These are phyloP conservation scores for Byssochlamys sp. DNA, from an alignment of 2,329 filamentous ascomycete species.

Conservation along the genomic window DNA sequence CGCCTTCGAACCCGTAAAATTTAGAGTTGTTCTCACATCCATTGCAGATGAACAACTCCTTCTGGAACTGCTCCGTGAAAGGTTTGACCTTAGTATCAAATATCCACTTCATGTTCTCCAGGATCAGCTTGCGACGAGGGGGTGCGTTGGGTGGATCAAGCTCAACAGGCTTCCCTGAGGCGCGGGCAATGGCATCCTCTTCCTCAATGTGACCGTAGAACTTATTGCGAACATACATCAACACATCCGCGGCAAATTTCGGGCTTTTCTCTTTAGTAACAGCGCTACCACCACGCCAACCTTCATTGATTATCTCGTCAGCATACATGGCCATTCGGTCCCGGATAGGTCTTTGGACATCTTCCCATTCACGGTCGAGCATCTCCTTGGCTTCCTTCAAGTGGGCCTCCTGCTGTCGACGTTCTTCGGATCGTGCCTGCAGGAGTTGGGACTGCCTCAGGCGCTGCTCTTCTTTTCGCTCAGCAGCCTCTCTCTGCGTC, in stretches of 20 bases:
- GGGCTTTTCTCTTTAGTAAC: slow-evolving; percentile 55
- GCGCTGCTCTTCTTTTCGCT: slow-evolving; percentile 44
- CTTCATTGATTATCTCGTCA: slow-evolving; percentile 57
- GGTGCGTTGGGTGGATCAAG: slow-evolving; percentile 45
- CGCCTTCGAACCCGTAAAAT: slow-evolving; percentile 65
- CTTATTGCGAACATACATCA: slow-evolving; percentile 56
- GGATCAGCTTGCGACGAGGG: slow-evolving; percentile 54
- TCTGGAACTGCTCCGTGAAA: slow-evolving; percentile 55
- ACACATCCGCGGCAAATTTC: slow-evolving; percentile 61
- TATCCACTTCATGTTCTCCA: slow-evolving; percentile 81
- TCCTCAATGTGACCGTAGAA: slow-evolving; percentile 55
- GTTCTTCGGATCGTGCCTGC: slow-evolving; percentile 39
- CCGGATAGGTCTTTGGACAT: slow-evolving; percentile 57
- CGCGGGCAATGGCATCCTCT: slow-evolving; percentile 40
- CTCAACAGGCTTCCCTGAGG: slow-evolving; percentile 37
- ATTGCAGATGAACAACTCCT: slow-evolving; percentile 68
- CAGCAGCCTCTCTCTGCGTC: slow-evolving; percentile 56
- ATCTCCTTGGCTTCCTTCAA: slow-evolving; percentile 48
- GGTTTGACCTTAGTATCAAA: slow-evolving; percentile 69
- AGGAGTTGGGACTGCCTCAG: slow-evolving; percentile 39
- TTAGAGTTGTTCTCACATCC: slow-evolving; percentile 56
- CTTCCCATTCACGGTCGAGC: slow-evolving; percentile 61
- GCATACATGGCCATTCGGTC: slow-evolving; percentile 57
- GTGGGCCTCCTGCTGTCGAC: slow-evolving; percentile 39
- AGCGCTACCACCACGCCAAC: slow-evolving; percentile 55